Percentiles rank a stretch among this genome's conserved stretches.
Conservation (phyloP, 352 stramenopile species). For the Phytophthora nicotianae region DNA sequence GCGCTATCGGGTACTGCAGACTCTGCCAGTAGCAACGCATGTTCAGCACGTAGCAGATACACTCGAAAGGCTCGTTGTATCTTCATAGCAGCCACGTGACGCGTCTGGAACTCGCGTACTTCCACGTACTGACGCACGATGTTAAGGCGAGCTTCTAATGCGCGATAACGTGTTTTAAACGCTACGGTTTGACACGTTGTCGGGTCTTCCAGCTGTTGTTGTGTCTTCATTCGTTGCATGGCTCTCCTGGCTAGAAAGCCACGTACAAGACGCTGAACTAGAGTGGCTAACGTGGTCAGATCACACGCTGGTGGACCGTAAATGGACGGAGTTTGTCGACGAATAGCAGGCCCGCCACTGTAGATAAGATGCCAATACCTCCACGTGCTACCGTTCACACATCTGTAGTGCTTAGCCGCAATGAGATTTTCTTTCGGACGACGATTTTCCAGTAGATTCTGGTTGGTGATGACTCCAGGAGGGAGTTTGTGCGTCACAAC, state of each 20-base stretch:
- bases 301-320: conserved; percentile 48
- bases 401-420: conserved; percentile 53
- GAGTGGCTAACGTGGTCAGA: conserved; percentile 36
- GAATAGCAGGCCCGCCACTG: conserved; percentile 50
- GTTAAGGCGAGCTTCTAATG: conserved; percentile 45
- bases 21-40: conserved; percentile 60
- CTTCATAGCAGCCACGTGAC: conserved; percentile 51
- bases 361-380: conserved; percentile 55
- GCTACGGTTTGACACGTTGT: conserved; percentile 27
- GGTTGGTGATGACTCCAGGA: conserved; percentile 31
- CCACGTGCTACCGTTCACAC: conserved; percentile 62
- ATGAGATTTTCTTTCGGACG: conserved; percentile 45
- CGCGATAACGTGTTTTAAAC: conserved; percentile 20
- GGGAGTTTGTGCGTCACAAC: conserved; percentile 19
- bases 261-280: conserved; percentile 54
- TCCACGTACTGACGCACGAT: conserved; percentile 60
- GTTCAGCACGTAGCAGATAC: conserved; percentile 49
- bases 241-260: conserved; percentile 50
- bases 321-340: conserved; percentile 50
- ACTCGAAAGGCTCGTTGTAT: conserved; percentile 64
- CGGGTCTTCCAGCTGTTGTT: conserved; percentile 34
- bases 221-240: conserved; percentile 19
- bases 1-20: conserved; percentile 53
- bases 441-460: conserved; percentile 25
- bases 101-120: conserved; percentile 61